Conservation (phyloP, 2,329 filamentous ascomycete genomes). For the Aspergillus quadricinctus region DNA sequence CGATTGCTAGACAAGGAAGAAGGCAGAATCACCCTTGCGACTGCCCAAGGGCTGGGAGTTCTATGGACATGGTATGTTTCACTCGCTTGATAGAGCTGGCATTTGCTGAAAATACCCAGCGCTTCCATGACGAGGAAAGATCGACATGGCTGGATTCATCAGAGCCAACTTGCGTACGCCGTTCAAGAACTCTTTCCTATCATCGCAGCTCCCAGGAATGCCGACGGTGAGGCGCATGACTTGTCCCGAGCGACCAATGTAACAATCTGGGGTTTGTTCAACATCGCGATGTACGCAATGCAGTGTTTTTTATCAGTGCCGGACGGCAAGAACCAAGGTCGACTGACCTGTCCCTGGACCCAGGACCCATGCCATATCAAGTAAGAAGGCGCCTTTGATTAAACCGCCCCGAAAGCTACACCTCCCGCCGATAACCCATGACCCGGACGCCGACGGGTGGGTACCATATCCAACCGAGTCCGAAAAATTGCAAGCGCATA, state of each 20-base stretch:
- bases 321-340: not conserved
- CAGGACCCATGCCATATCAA: slow-evolving; percentile 19
- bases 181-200: slow-evolving; percentile 20
- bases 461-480: slow-evolving; percentile 16
- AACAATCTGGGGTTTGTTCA: slow-evolving; percentile 24
- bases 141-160: slow-evolving; percentile 25
- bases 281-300: slow-evolving; percentile 20
- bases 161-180: slow-evolving; percentile 22
- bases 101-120: slow-evolving; percentile 13
- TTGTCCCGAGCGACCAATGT: slow-evolving; percentile 12
- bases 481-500: slow-evolving; percentile 12
- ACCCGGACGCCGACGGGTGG: slow-evolving; percentile 17
- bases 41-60: slow-evolving; percentile 28
- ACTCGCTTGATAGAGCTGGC: not conserved
- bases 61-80: slow-evolving; percentile 26
- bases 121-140: slow-evolving; percentile 30
- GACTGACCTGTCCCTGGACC: slow-evolving; percentile 6
- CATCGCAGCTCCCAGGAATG: slow-evolving; percentile 4
- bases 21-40: slow-evolving; percentile 25
- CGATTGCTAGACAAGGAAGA: slow-evolving; percentile 26
- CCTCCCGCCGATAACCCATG: slow-evolving; percentile 1
- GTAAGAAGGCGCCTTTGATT: slow-evolving; percentile 16
- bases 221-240: slow-evolving; percentile 13
- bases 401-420: slow-evolving; percentile 12
- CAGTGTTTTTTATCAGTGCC: not conserved